Evolutionary conservation across 495 filamentous ascomycete species (phyloP).

Genomic region (Penicillium cataractarum): DNA sequence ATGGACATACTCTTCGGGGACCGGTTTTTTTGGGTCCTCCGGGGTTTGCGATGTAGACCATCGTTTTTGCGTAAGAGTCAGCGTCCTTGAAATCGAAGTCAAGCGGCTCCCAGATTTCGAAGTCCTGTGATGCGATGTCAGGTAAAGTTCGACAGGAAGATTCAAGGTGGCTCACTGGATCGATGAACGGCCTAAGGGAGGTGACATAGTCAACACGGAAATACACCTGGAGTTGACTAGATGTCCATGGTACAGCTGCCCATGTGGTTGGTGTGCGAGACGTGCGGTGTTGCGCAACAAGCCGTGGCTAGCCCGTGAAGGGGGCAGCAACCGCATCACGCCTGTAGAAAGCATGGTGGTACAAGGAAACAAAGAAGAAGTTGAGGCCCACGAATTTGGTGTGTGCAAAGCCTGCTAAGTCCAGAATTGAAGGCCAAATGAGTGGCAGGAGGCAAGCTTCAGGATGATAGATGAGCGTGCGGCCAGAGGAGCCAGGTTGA

Average conservation of each 20-base stretch:
- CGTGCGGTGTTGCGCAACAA: neutral
- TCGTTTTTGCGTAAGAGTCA: conserved; percentile 23
- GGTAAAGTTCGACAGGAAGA: neutral
- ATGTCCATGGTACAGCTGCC: conserved; percentile 4
- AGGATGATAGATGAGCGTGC: conserved; percentile 2
- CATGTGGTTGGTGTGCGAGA: conserved; percentile 6
- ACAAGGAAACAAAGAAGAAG: conserved; percentile 10
- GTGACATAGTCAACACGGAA: conserved; percentile 13
- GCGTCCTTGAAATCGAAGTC: conserved; percentile 8
- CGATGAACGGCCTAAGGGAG: conserved; percentile 8
- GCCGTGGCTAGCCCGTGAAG: conserved; percentile 16
- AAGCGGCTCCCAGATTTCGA: neutral
- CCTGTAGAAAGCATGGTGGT: conserved; percentile 24
- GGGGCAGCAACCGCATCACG: conserved; percentile 13
- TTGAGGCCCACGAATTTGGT: neutral
- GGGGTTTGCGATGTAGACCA: conserved; percentile 33
- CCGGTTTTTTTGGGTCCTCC: conserved; percentile 17
- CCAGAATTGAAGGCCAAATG: neutral
- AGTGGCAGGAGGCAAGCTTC: conserved; percentile 4
- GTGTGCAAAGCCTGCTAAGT: neutral
- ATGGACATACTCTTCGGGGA: conserved; percentile 29
- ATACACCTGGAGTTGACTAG: conserved; percentile 14
- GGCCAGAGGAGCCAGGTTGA: neutral
- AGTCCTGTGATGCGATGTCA: conserved; percentile 13
- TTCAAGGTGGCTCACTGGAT: conserved; percentile 15